phyloP scores from a whole-genome alignment of 805 yeast species.

The Lipomyces kockii region DNA sequence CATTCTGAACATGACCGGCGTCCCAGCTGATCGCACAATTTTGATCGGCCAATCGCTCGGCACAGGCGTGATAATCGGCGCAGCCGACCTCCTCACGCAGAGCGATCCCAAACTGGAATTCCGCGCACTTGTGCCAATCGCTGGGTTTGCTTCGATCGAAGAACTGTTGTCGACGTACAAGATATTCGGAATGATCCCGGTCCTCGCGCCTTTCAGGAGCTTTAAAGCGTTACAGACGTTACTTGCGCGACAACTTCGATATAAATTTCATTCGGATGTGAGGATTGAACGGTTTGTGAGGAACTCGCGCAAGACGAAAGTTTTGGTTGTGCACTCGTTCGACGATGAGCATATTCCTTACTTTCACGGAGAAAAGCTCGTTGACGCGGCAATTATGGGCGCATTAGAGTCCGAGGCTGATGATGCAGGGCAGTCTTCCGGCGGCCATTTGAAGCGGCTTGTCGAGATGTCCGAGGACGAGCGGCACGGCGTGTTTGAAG shows the following conservation, averaged over 20 bases:
- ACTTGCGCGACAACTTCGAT: conserved; percentile 7
- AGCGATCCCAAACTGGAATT: conserved; percentile 6
- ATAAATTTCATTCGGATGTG: conserved; percentile 23
- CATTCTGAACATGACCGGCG: conserved; percentile 14
- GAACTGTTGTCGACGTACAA: conserved; percentile 19
- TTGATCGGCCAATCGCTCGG: conserved; percentile 36
- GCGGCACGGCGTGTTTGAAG: conserved; percentile 24
- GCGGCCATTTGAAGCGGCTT: conserved; percentile 11
- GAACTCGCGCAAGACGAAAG: conserved; percentile 16
- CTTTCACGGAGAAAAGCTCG: conserved; percentile 26
- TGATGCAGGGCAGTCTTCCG: background rate
- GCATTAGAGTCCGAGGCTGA: conserved; percentile 20
- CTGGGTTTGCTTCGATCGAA: conserved; percentile 32
- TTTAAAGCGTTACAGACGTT: background rate
- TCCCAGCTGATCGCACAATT: conserved; percentile 14
- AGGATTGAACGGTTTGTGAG: conserved; percentile 23
- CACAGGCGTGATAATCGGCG: conserved; percentile 31
- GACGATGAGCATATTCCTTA: conserved; percentile 25
- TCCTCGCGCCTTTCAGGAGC: conserved; percentile 17
- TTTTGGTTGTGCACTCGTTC: conserved; percentile 25
- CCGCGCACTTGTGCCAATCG: conserved; percentile 25
- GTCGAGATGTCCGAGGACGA: conserved; percentile 18
- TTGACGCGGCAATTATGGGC: conserved; percentile 26
- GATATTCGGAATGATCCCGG: conserved; percentile 23
- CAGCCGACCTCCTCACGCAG: conserved; percentile 23